phyloP scores from a whole-genome alignment of 768 basidiomycete genomes.

The Termitomyces eurrhizus region DNA sequence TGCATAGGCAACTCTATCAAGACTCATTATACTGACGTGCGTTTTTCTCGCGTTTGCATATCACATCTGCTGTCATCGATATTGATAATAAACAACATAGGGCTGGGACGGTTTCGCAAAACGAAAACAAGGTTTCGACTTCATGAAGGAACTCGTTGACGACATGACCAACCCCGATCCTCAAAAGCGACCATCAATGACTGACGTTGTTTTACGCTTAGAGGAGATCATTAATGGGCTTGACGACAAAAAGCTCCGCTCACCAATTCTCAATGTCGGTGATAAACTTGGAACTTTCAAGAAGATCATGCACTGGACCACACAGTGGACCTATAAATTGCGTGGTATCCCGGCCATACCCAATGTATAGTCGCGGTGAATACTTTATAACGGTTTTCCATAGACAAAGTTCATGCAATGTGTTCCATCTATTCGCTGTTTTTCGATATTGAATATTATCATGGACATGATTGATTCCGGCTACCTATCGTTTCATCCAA shows the following conservation, averaged over 20 bases:
- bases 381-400: neutral
- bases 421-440: no score
- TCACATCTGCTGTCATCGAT: neutral
- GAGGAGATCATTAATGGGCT: slow-evolving; percentile 16
- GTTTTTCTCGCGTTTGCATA: no score
- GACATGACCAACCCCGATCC: slow-evolving; percentile 22
- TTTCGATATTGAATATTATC: no score
- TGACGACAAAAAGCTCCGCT: slow-evolving; percentile 24
- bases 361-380: neutral
- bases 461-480: no score
- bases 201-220: slow-evolving; percentile 26
- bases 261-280: slow-evolving; percentile 17
- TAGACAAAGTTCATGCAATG: neutral
- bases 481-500: no score
- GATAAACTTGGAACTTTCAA: neutral
- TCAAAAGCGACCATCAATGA: slow-evolving; percentile 26
- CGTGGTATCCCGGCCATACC: neutral
- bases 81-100: neutral
- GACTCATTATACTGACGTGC: no score
- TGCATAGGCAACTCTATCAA: no score
- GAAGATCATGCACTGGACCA: neutral
- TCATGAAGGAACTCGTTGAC: neutral
- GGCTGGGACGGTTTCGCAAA: neutral
- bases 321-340: neutral
- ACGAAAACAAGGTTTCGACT: neutral